phyloP scores from a whole-genome alignment of 2,329 filamentous ascomycete genomes.

The Colletotrichum destructivum region DNA sequence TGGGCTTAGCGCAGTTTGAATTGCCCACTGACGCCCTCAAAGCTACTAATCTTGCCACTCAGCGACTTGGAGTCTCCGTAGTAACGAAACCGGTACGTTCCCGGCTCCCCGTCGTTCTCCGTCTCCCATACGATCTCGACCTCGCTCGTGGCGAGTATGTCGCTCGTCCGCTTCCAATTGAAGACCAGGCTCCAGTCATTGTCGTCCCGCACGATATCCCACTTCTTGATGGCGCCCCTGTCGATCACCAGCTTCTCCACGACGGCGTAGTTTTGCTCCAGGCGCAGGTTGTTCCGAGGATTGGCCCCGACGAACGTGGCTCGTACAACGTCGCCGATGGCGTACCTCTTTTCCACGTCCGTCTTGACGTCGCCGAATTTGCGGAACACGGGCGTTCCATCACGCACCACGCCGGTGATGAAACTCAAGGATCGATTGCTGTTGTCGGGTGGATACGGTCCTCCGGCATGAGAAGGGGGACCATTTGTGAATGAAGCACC shows the following conservation, averaged over 20 bases:
- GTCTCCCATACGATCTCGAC: constrained; percentile 86
- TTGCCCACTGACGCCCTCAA: constrained; percentile 75
- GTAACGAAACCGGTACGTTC: constrained; percentile 83
- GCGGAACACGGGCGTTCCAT: constrained; percentile 75
- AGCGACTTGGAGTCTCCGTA: constrained; percentile 84
- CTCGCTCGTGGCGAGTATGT: constrained; percentile 80
- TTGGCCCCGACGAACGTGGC: constrained; percentile 88
- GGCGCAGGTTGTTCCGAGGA: constrained; percentile 86
- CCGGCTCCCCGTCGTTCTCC: constrained; percentile 70
- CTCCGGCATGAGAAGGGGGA: constrained; percentile 53
- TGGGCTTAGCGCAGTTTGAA: constrained; percentile 55
- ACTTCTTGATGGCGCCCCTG: constrained; percentile 55
- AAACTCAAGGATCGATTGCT: constrained; percentile 82
- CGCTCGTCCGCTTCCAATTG: constrained; percentile 82
- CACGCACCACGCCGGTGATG: constrained; percentile 83
- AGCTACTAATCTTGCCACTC: constrained; percentile 74
- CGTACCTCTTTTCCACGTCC: constrained; percentile 67
- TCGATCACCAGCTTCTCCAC: constrained; percentile 73
- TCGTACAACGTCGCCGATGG: constrained; percentile 70
- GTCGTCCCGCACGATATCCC: constrained; percentile 81
- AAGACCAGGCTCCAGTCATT: constrained; percentile 87
- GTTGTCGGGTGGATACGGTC: constrained; percentile 82
- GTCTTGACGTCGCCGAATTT: constrained; percentile 78
- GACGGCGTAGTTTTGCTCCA: constrained; percentile 83
- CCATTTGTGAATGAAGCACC: constrained; percentile 12